Conservation (phyloP, 768 basidiomycete genomes). For the Baorangia bicolor region DNA sequence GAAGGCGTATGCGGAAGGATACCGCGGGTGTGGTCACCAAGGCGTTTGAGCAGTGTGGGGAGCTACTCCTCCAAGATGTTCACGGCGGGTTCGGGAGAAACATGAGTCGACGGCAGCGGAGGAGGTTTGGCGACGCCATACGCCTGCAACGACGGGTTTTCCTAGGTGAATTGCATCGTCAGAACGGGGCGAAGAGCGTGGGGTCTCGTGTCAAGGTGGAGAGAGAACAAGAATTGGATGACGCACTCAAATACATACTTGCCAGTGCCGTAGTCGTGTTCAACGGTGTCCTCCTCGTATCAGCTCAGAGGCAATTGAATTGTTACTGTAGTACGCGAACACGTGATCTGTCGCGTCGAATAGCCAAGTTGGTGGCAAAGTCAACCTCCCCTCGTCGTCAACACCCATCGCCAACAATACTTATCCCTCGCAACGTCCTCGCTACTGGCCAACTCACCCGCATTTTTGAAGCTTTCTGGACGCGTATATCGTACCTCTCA, state of each 20-base stretch:
- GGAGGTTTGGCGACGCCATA: conserved; percentile 92
- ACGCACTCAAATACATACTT: conserved; percentile 72
- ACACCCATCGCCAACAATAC: neutral
- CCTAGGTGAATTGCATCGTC: conserved; percentile 41
- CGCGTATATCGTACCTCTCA: neutral
- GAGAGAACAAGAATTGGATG: neutral
- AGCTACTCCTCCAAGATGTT: conserved; percentile 72
- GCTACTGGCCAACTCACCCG: too few relatives aligned
- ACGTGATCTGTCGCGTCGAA: conserved; percentile 28
- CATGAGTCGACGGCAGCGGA: conserved; percentile 80
- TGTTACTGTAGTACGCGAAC: too few relatives aligned
- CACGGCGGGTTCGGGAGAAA: conserved; percentile 65
- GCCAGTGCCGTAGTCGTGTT: too few relatives aligned
- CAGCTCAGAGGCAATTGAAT: too few relatives aligned
- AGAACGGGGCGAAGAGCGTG: neutral
- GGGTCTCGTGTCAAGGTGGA: neutral
- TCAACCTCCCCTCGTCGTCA: neutral
- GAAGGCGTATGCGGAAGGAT: conserved; percentile 72
- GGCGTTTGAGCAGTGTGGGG: conserved; percentile 56
- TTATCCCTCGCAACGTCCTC: neutral
- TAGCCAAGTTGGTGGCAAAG: conserved; percentile 24
- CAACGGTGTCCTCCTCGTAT: too few relatives aligned
- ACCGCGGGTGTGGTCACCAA: conserved; percentile 43
- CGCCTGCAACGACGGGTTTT: conserved; percentile 81
- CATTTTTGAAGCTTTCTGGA: neutral